Base-by-base conservation (phyloP, 2,329 filamentous ascomycete species). In the Hypomyces perniciosus region DNA sequence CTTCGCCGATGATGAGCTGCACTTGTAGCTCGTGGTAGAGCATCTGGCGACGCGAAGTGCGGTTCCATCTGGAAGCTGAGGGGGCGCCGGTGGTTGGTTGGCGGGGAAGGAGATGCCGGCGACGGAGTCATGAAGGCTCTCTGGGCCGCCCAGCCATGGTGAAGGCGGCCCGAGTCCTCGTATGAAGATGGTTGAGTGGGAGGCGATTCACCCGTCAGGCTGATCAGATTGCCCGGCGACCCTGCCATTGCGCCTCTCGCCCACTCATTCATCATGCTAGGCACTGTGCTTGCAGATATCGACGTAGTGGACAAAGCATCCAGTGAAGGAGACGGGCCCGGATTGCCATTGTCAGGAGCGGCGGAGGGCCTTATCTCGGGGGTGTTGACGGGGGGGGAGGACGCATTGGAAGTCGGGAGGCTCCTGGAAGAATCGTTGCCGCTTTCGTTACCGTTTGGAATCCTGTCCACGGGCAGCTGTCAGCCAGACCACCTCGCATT, bases 1-100 rank as follows among this genome's bases (percentile, higher is more conserved):
- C 72, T 72, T 35, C 75, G 69, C 37, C 76, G 68, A 26, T 51
- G 48, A 26, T 51, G 48, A 6, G 65, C 62, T 2, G 67, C 65
- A 35, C 62, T 54, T 4, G 69, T 59, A 5, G 68, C 57, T 20
- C 68, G 68, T 8, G 69, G 64, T 10, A 72, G 68, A 2, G 68
- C 65, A 47, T 74, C 72, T 6, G 69, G 66, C 2, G 70, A 65
- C 29, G 68, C 68, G 56, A 73, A 72, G 6, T 72, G 70, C 8
- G 65, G 61, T 33, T 78, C 76, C 67, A 75, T 72, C 43, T 83
- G 79, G 59, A 75, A 80, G 63, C 79, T 82, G 54, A 80, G 62
- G 5, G 78, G 77, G 28, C 77, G 72, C 49, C 70, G 68, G 35
- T 63, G 57, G 49, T 59, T 65, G 12, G 60, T 65, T 8, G 66